Evolutionary conservation across 176 grass and related monocot species (phyloP), one percentile per base, ranked within the genome.

Genomic region (Saccharum spontaneum): DNA sequence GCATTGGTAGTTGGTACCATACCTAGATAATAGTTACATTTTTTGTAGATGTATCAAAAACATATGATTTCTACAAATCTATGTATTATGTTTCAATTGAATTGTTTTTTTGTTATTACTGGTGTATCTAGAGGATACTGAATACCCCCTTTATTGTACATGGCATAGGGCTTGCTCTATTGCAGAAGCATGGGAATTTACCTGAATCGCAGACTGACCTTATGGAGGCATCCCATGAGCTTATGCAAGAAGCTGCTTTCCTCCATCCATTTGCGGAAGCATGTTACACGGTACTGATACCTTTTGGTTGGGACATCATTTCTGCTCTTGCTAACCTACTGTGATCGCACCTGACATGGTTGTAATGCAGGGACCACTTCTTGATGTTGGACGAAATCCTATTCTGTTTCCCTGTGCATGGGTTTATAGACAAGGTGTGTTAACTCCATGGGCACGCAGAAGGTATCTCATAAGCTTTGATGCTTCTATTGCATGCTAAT

Each of bases 371-470:
- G 96, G 96, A 34, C 96, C 93, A 48, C 83, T 98, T 69, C 93
- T 98, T 90, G 96, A 98, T 94, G 46, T 98, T 69, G 96, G 96
- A 90, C 90, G 96, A 87, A 98, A 98, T 60, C 96, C 93, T 43
- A 87, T 98, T 84, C 92, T 98, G 81, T 98, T 98, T 90, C 96
- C 96, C 28, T 98, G 96, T 79, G 91, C 93, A 81, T 98, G 96
- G 96, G 57, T 98, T 81, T 94, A 98, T 83, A 89, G 96, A 87
- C 96, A 98, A 94, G 96, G 96, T 37, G 79, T 87, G 86, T 90
- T 98, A 72, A 94, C 91, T 89, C 96, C 96, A 16, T 98, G 96
- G 93, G 80, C 87, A 10, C 89, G 96, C 69, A 87, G 86, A 84
- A 94, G 89, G 94, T 97, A 87, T 72, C 3, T 82, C 46, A 18